Base-by-base conservation (phyloP, 495 filamentous ascomycete genomes). In the Neurospora sp. region DNA sequence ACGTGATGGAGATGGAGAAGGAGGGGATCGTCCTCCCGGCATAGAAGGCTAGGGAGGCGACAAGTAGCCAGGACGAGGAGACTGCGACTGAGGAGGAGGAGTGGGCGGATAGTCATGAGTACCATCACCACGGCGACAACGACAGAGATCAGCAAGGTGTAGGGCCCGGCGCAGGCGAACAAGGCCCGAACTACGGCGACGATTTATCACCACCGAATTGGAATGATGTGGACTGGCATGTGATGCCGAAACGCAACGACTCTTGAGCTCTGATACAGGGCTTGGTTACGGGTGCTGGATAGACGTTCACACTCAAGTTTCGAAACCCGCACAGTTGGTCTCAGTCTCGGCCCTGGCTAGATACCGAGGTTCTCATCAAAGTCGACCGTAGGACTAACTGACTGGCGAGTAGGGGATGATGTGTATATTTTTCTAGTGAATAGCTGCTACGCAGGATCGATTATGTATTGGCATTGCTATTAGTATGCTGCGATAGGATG, bases 1-100 rank as follows among this genome's bases (percentile, higher is more conserved):
- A 97, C 81, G 83, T 98, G 46, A 85, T 86, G 75, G 93, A 97
- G 72, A 96, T 97, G 91, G 94, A 96, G 81, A 88, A 85, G 71
- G 88, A 91, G 72, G 85, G 86, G 35, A 80, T 81, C 11, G 74
- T 80, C 41, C 75, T 79, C 27, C 78, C 79, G 39, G 77, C 76
- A 42, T 80, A 80, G 77, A 46, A 59, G 74, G 69, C 44, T 35
- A 37, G 16, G 37, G 44, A 37, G 69, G 37, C 22, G 4, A 9
- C 14, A 12, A 61, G 11, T 5, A 11, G 20, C n/a, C 38, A n/a
- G 14, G 27, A 44, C 31, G 69, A 16, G 20, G 7, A 41, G 39
- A 65, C 14, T 61, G 53, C 37, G 53, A 16, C 53, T 16, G 53
- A 61, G 12, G 48, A 27, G 11, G 48, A 59, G 22, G 53, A 16